phyloP scores from a whole-genome alignment of 176 grass and related monocot species.

The Triticum dicoccoides region DNA sequence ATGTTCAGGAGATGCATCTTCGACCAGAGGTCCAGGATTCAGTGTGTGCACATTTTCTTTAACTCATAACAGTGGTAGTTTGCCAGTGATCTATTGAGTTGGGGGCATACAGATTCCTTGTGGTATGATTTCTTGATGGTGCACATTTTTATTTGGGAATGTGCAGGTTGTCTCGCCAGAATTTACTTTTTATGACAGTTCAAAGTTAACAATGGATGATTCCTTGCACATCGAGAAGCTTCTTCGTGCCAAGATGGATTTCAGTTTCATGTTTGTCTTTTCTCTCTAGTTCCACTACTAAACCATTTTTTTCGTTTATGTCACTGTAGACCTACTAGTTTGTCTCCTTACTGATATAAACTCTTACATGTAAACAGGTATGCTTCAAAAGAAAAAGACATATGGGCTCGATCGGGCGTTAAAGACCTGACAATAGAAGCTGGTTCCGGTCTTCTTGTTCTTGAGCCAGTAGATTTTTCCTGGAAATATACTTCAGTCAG shows the following conservation, averaged over 20 bases:
- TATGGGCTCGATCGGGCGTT: constrained; percentile 72
- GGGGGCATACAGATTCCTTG: background rate
- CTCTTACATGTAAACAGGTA: constrained; percentile 64
- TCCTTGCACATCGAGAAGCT: constrained; percentile 94
- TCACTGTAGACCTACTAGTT: background rate
- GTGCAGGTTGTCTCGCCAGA: constrained; percentile 88
- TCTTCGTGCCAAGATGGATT: constrained; percentile 89
- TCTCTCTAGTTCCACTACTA: constrained; percentile 22
- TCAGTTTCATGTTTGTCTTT: constrained; percentile 90
- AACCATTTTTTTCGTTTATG: constrained; percentile 2
- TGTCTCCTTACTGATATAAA: background rate
- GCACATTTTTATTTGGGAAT: constrained; percentile 9
- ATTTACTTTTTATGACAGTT: constrained; percentile 92
- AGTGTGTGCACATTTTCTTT: background rate
- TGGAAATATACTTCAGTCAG: constrained; percentile 89
- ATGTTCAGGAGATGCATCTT: background rate
- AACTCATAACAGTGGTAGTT: background rate
- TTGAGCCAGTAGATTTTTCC: constrained; percentile 89
- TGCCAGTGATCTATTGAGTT: background rate
- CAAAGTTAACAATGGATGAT: constrained; percentile 83
- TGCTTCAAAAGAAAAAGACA: constrained; percentile 94
- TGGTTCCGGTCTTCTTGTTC: constrained; percentile 89
- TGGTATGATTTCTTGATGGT: background rate
- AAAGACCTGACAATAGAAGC: constrained; percentile 90
- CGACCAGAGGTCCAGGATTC: background rate